Conservation (phyloP, 1,284 basidiomycete genomes). For the Trichosporon faecale region DNA sequence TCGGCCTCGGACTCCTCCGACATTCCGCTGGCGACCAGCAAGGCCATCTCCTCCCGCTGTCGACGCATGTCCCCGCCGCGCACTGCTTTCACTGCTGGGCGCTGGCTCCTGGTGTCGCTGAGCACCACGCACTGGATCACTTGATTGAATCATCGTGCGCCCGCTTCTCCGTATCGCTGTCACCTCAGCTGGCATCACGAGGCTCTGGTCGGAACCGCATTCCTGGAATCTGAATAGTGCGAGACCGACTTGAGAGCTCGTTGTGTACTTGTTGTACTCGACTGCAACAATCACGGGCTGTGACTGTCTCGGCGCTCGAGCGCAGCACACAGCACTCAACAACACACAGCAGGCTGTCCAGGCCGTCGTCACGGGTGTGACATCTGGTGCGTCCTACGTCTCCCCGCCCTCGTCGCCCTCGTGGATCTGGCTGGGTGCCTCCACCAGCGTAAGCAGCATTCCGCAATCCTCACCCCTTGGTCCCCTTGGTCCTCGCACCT, state of each 20-base stretch:
- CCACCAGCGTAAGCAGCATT: neutral
- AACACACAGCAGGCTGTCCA: neutral
- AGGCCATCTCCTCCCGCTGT: neutral
- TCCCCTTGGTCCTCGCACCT: neutral
- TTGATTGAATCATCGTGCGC: neutral
- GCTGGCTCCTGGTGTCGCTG: neutral
- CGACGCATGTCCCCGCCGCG: conserved; percentile 1
- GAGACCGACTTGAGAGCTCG: too few species aligned
- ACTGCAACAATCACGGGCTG: neutral
- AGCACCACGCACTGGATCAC: conserved; percentile 1
- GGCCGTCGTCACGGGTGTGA: neutral
- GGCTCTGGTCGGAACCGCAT: too few species aligned
- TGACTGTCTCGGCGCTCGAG: neutral
- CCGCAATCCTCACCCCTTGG: neutral
- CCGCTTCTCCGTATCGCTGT: neutral
- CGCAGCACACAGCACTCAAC: neutral
- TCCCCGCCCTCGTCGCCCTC: too few species aligned
- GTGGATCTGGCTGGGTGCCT: too few species aligned
- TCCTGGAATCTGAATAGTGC: too few species aligned
- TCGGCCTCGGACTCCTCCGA: neutral
- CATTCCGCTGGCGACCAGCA: neutral
- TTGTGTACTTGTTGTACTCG: neutral
- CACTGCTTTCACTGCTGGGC: neutral
- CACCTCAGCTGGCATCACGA: neutral
- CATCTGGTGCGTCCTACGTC: too few species aligned